Evolutionary conservation across 768 basidiomycete species (phyloP).

Genomic region (Phallus indusiatus): DNA sequence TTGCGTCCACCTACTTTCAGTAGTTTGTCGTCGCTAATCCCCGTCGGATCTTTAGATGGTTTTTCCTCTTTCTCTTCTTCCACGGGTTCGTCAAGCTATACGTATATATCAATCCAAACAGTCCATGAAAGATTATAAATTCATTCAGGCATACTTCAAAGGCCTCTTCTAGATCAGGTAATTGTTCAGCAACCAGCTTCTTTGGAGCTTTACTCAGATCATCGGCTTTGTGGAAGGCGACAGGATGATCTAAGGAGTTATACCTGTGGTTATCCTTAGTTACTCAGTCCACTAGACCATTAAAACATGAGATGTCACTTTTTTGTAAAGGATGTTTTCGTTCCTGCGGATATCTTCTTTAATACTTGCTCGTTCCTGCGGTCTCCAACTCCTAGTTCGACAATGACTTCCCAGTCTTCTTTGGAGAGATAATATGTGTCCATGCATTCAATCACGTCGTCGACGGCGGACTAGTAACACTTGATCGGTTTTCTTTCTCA

Average conservation of each 20-base stretch:
- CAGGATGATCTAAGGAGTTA: conserved; percentile 82
- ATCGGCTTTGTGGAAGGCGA: conserved; percentile 86
- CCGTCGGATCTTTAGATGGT: conserved; percentile 32
- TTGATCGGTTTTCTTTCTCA: neutral
- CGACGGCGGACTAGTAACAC: conserved; percentile 54
- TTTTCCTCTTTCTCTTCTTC: conserved; percentile 31
- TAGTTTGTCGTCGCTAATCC: conserved; percentile 46
- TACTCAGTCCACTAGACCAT: neutral
- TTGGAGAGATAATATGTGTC: conserved; percentile 89
- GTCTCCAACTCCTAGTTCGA: conserved; percentile 86
- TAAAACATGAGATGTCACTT: conserved; percentile 42
- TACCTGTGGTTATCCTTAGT: conserved; percentile 52
- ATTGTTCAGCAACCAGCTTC: conserved; percentile 63
- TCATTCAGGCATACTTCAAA: conserved; percentile 46
- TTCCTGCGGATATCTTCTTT: conserved; percentile 75
- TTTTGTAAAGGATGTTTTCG: conserved; percentile 78
- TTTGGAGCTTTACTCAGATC: conserved; percentile 74
- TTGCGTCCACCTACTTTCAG: conserved; percentile 47
- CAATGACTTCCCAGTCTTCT: conserved; percentile 94
- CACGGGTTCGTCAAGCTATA: conserved; percentile 27
- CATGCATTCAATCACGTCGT: conserved; percentile 79
- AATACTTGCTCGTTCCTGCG: conserved; percentile 63
- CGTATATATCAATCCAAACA: conserved; percentile 12
- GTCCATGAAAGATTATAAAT: neutral
- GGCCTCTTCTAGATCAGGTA: conserved; percentile 88